Evolutionary conservation across 257 asterid species (phyloP).

Genomic region (Petrea volubilis): DNA sequence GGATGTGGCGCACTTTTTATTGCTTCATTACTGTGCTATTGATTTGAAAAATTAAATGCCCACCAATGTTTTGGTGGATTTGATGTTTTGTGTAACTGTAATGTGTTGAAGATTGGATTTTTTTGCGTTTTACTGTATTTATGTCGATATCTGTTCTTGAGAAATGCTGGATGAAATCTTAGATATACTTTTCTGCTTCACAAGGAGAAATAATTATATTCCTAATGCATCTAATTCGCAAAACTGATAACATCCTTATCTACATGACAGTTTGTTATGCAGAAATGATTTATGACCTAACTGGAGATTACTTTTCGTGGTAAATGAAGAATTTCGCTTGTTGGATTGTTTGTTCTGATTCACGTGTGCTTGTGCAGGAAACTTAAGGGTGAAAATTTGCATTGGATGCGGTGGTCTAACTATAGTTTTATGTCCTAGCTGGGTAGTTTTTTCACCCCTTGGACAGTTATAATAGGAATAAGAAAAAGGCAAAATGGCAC

Average conservation of each 20-base stretch:
- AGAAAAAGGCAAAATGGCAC: conserved; percentile 56
- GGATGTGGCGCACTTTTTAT: background rate
- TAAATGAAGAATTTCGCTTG: background rate
- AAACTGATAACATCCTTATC: background rate
- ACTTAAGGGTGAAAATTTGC: conserved; percentile 11
- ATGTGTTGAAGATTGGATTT: conserved; percentile 1
- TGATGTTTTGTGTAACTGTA: background rate
- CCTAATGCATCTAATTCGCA: conserved; percentile 6
- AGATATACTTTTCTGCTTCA: background rate
- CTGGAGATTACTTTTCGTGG: background rate
- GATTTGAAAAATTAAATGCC: conserved; percentile 14
- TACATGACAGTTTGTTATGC: background rate
- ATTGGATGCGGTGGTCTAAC: conserved; percentile 36
- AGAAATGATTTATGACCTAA: background rate
- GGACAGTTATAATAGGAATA: conserved; percentile 26
- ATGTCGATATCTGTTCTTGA: background rate
- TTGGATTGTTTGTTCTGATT: conserved; percentile 15
- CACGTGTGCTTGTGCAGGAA: conserved; percentile 26
- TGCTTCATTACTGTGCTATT: conserved; percentile 22
- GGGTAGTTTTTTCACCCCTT: conserved; percentile 34
- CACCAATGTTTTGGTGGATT: conserved; percentile 23
- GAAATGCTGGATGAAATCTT: background rate
- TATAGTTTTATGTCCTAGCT: conserved; percentile 41
- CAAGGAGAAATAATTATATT: background rate
- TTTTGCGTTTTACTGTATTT: background rate